Evolutionary conservation across 2,329 filamentous ascomycete genomes (phyloP), one percentile per base, ranked within the genome.

Genomic region (Trichoderma sp.): DNA sequence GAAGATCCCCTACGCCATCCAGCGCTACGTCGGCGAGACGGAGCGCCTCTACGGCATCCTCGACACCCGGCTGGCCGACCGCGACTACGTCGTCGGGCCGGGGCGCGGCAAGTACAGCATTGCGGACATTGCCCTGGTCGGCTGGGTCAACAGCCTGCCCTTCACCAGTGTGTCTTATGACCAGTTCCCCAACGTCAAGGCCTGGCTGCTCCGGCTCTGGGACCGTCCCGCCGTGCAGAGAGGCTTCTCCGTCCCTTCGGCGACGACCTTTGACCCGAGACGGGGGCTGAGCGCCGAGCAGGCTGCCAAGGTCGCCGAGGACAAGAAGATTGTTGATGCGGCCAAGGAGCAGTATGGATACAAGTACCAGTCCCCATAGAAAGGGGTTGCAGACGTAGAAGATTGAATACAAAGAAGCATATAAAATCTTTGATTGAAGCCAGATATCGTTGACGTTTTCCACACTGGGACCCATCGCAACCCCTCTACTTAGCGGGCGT

Each of bases 21-120:
- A 90, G 72, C 85, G 91, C 47, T 94, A 93, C 76, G 81, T 89
- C 61, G 91, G 90, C 71, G 91, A 94, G 80, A 86, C 88, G 1
- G 83, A 90, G 69, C 85, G 91, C 3, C 81, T 94, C 1, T 93
- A 93, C 76, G 84, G 88, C 26, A 81, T 93, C 21, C 81, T 94
- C 1, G 84, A 94, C 74, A 81, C 82, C 71, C 88, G 89, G 61
- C 85, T 94, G 15, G 71, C 70, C 15, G 72, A 74, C 26, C 78
- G 83, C 3, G 81, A 85, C 61, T 87, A 78, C 68, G 72, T 86
- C 7, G 84, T 81, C 3, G 88, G 88, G 3, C 73, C 81, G 1
- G 81, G 76, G 14, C 72, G 72, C 28, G 83, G 86, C 69, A 85
- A 83, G 71, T 87, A 82, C 75, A 86, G 83, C 70, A 87, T 90